Evolutionary conservation across 2,329 filamentous ascomycete species (phyloP).

Genomic region (Xylariaceae sp.): DNA sequence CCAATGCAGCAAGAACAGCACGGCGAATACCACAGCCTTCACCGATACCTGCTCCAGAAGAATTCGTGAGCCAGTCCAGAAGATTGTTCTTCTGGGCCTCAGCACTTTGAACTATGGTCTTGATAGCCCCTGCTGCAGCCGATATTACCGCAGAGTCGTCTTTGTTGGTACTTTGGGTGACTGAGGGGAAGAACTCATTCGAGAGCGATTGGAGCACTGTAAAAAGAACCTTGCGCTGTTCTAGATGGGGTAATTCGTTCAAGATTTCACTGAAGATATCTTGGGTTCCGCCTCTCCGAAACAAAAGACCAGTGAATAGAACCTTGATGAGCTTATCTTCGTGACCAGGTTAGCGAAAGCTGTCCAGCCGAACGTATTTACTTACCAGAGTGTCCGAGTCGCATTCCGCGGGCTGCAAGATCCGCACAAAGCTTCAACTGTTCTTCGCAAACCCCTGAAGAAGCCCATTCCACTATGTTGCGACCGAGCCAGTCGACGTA

Average conservation of each 20-base stretch:
- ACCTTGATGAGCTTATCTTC: slow-evolving; percentile 38
- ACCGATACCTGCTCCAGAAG: slow-evolving; percentile 61
- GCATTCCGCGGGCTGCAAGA: slow-evolving; percentile 56
- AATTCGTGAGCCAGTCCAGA: slow-evolving; percentile 60
- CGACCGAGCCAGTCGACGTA: slow-evolving; percentile 70
- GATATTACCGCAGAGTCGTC: slow-evolving; percentile 40
- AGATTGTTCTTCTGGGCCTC: slow-evolving; percentile 49
- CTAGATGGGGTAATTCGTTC: slow-evolving; percentile 32
- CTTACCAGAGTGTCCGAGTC: slow-evolving; percentile 69
- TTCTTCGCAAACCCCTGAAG: slow-evolving; percentile 27
- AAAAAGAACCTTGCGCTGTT: slow-evolving; percentile 40
- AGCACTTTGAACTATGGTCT: slow-evolving; percentile 42
- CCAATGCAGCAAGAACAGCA: slow-evolving; percentile 57
- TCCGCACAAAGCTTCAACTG: slow-evolving; percentile 40
- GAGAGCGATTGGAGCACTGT: slow-evolving; percentile 41
- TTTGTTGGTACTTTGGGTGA: slow-evolving; percentile 28
- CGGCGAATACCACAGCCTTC: slow-evolving; percentile 62
- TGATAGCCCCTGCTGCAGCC: slow-evolving; percentile 55
- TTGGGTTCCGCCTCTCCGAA: slow-evolving; percentile 16
- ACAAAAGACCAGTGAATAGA: slow-evolving; percentile 19
- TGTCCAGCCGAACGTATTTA: not conserved
- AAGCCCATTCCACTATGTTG: slow-evolving; percentile 51
- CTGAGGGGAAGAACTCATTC: slow-evolving; percentile 35
- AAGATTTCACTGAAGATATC: slow-evolving; percentile 29
- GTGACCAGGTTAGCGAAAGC: slow-evolving; percentile 2